Conservation (phyloP, 139 green algal genomes). For the Chara braunii region DNA sequence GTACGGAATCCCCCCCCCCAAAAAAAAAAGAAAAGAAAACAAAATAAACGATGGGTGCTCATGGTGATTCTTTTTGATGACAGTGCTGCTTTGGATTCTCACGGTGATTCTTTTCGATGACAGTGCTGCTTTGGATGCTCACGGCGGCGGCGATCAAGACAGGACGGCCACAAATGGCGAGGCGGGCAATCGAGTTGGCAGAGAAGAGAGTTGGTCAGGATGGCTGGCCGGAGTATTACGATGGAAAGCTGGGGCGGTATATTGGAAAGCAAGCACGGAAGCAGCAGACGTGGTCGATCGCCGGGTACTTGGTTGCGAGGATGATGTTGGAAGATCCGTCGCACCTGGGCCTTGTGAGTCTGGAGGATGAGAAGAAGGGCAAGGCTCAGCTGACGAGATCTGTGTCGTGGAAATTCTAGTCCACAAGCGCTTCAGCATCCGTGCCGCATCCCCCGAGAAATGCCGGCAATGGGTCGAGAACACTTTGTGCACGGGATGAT, state of each 20-base stretch:
- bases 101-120: too few species aligned
- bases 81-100: conserved; percentile 35
- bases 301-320: conserved; percentile 37
- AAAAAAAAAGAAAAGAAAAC: too few species aligned
- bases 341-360: conserved; percentile 14
- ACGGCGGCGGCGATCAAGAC: conserved; percentile 29
- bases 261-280: conserved; percentile 38
- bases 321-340: conserved; percentile 43
- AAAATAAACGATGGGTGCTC: too few species aligned
- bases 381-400: too few species aligned
- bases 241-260: conserved; percentile 33
- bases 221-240: conserved; percentile 41
- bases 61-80: too few species aligned
- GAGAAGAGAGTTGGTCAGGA: conserved; percentile 22
- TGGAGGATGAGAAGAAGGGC: conserved; percentile 38
- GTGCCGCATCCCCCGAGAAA: too few species aligned
- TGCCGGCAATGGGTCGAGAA: too few species aligned
- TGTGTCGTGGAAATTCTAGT: too few species aligned
- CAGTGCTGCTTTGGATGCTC: conserved; percentile 38
- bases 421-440: too few species aligned
- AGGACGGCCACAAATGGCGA: conserved; percentile 26
- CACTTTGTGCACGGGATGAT: too few species aligned
- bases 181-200: conserved; percentile 21
- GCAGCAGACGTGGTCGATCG: conserved; percentile 38
- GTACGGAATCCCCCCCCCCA: too few species aligned